phyloP scores from a whole-genome alignment of 805 yeast species.

The Blastobotrys mokoenaii region DNA sequence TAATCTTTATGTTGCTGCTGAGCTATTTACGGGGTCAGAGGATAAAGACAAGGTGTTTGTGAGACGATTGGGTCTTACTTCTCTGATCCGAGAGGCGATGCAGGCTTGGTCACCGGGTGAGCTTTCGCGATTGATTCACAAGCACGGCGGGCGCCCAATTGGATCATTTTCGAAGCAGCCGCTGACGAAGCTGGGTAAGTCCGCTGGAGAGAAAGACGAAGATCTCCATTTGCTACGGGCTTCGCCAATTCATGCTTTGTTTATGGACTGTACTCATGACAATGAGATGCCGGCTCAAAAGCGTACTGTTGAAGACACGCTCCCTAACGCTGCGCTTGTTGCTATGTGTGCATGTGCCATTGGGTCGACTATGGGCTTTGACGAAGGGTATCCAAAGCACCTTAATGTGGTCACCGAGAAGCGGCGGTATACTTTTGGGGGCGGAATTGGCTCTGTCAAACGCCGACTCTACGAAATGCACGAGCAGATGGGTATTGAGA shows the following conservation, averaged over 20 bases:
- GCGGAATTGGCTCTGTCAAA: slow-evolving; percentile 76
- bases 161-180: slow-evolving; percentile 84
- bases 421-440: slow-evolving; percentile 45
- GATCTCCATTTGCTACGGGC: slow-evolving; percentile 43
- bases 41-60: slow-evolving; percentile 84
- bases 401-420: slow-evolving; percentile 74
- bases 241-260: slow-evolving; percentile 82
- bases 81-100: slow-evolving; percentile 93
- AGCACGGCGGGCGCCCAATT: slow-evolving; percentile 92
- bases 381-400: slow-evolving; percentile 79
- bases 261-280: slow-evolving; percentile 98
- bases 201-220: slow-evolving; percentile 33
- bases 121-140: slow-evolving; percentile 75
- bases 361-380: slow-evolving; percentile 91
- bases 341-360: slow-evolving; percentile 89
- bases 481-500: slow-evolving; percentile 32
- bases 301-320: slow-evolving; percentile 87
- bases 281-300: slow-evolving; percentile 84
- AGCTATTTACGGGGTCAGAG: slow-evolving; percentile 87
- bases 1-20: slow-evolving; percentile 87
- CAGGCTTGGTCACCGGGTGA: slow-evolving; percentile 89
- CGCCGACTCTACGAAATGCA: slow-evolving; percentile 28
- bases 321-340: slow-evolving; percentile 91
- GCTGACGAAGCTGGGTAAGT: slow-evolving; percentile 23
- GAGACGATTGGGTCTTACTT: slow-evolving; percentile 80